Evolutionary conservation across 305 asterid species (phyloP).

Genomic region (Fraxinus floribunda): DNA sequence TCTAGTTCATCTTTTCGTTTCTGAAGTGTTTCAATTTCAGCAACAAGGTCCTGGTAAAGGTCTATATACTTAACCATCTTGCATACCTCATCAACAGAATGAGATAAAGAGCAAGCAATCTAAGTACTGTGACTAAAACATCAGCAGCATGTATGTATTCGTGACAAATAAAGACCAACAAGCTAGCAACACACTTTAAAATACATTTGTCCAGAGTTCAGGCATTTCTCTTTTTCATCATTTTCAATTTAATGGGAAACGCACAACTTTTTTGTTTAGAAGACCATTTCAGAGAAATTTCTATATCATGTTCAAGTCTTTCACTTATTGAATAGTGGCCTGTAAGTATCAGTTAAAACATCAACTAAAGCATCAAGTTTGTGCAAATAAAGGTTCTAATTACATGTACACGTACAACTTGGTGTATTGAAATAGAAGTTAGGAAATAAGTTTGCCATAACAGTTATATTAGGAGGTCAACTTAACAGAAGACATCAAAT

Average conservation of each 20-base stretch:
- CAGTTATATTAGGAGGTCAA: neutral
- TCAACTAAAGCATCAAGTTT: neutral
- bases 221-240: neutral
- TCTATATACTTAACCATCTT: conserved; percentile 27
- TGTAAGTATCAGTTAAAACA: neutral
- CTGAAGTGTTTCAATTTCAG: conserved; percentile 64
- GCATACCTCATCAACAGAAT: conserved; percentile 21
- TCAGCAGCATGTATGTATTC: conserved; percentile 6
- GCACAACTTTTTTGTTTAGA: neutral
- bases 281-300: neutral
- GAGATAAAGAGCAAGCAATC: conserved; percentile 9
- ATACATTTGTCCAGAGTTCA: conserved; percentile 9
- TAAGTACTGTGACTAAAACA: conserved; percentile 4
- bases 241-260: neutral
- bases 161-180: neutral
- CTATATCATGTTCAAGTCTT: conserved; percentile 2
- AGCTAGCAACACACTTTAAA: conserved; percentile 5
- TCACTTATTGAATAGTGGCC: neutral
- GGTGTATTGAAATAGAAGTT: neutral
- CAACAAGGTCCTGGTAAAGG: conserved; percentile 60
- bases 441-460: neutral
- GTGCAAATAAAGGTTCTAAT: neutral
- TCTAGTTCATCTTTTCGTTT: conserved; percentile 67
- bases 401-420: neutral
- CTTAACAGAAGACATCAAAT: neutral